These are phyloP conservation scores for Medicago lupulina DNA, from an alignment of 306 rosid genomes.

Conservation along the genomic window DNA sequence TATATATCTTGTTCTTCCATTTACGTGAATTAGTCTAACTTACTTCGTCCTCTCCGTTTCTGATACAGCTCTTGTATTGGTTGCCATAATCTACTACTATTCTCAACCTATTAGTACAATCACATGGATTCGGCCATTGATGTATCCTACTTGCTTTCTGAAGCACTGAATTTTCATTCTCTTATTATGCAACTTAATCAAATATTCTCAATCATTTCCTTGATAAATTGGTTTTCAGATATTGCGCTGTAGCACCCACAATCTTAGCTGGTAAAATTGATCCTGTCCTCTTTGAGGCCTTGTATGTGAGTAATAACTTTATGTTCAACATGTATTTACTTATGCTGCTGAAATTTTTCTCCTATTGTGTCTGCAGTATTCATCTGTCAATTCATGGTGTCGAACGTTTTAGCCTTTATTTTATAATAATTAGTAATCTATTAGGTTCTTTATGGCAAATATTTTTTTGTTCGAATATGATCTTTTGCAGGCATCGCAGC, in stretches of 20 bases:
- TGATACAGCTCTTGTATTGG: slow-evolving; percentile 75
- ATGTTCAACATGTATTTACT: slow-evolving; percentile 21
- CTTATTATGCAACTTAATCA: slow-evolving; percentile 37
- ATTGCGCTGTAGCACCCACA: slow-evolving; percentile 90
- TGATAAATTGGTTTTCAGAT: slow-evolving; percentile 73
- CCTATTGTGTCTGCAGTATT: slow-evolving; percentile 1
- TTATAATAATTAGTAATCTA: slow-evolving; percentile 9
- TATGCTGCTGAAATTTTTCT: slow-evolving; percentile 30
- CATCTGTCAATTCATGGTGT: slow-evolving; percentile 1
- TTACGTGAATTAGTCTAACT: slow-evolving; percentile 47
- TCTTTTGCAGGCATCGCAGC: slow-evolving; percentile 86
- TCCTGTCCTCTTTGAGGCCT: slow-evolving; percentile 90
- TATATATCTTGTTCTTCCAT: slow-evolving; percentile 23
- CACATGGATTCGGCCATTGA: slow-evolving; percentile 80
- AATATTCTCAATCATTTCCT: slow-evolving; percentile 52
- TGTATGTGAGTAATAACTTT: slow-evolving; percentile 75
- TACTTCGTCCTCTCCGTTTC: slow-evolving; percentile 36
- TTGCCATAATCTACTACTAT: slow-evolving; percentile 86
- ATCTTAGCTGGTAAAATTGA: slow-evolving; percentile 85
- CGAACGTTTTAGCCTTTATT: slow-evolving; percentile 23
- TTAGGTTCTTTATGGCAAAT: slow-evolving; percentile 14
- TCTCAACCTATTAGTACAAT: slow-evolving; percentile 73
- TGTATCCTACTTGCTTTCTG: slow-evolving; percentile 73
- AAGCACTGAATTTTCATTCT: slow-evolving; percentile 35
- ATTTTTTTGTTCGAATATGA: slow-evolving; percentile 46